These are phyloP conservation scores for Corynespora cassiicola DNA, from an alignment of 2,329 filamentous ascomycete species.

Conservation along the genomic window DNA sequence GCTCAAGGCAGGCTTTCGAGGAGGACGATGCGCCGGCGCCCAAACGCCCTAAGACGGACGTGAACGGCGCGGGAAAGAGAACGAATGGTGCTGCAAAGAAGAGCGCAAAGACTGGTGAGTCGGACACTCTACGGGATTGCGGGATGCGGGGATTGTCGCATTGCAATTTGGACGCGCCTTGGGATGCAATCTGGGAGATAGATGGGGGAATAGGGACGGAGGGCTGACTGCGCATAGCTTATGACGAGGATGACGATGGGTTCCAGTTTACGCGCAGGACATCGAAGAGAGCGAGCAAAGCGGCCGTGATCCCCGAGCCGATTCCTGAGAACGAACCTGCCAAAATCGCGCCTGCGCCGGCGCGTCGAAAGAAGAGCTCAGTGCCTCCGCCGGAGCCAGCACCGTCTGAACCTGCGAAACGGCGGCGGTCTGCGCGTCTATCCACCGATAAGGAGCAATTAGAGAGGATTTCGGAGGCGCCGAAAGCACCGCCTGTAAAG, in stretches of 20 bases:
- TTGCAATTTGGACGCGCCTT: conserved; percentile 9
- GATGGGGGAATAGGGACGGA: conserved; percentile 8
- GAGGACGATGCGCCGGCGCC: conserved; percentile 52
- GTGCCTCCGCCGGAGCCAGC: conserved; percentile 27
- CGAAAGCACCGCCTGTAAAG: conserved; percentile 29
- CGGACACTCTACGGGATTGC: conserved; percentile 3
- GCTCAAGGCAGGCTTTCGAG: conserved; percentile 52
- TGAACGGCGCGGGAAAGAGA: conserved; percentile 45
- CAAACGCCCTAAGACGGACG: conserved; percentile 51
- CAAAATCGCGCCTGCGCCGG: conserved; percentile 31
- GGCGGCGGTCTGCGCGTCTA: conserved; percentile 53
- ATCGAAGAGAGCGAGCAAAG: conserved; percentile 43
- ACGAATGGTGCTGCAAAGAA: conserved; percentile 43
- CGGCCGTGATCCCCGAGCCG: conserved; percentile 31
- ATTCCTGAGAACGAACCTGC: conserved; percentile 37
- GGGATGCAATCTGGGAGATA: conserved; percentile 5
- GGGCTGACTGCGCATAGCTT: conserved; percentile 40
- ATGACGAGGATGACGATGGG: conserved; percentile 55
- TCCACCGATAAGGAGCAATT: conserved; percentile 51
- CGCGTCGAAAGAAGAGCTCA: conserved; percentile 38
- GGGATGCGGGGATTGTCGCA: conserved; percentile 4
- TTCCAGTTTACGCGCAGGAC: conserved; percentile 55
- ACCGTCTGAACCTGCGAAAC: conserved; percentile 32
- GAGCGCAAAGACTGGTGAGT: conserved; percentile 42
- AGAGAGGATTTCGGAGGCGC: conserved; percentile 28